Percentiles rank a stretch among this genome's conserved stretches.
Evolutionary conservation across 257 asterid genomes (phyloP).

Genomic region (Thymus quinquecostatus): DNA sequence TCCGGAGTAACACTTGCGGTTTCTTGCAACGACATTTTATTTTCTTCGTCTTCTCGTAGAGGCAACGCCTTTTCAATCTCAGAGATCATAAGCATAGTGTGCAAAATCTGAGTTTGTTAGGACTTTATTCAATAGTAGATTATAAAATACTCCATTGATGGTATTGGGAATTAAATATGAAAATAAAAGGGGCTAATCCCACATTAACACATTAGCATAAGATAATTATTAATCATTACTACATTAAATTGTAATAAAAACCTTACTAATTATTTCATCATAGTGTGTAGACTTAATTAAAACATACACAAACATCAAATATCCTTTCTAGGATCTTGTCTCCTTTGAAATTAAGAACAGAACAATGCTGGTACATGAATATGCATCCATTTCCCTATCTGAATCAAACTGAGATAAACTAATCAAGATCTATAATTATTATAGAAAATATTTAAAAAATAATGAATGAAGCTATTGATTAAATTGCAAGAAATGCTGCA

Average conservation of each 20-base stretch:
- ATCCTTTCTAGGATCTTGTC: slow-evolving; percentile 28
- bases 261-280: too few relatives aligned
- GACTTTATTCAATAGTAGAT: too few relatives aligned
- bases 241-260: too few relatives aligned
- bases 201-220: too few relatives aligned
- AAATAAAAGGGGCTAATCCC: not conserved
- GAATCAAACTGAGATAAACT: not conserved
- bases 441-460: not conserved
- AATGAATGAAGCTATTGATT: not conserved
- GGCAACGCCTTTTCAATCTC: not conserved
- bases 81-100: too few relatives aligned
- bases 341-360: slow-evolving; percentile 19
- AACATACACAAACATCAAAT: not conserved
- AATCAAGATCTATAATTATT: not conserved
- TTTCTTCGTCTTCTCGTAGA: slow-evolving; percentile 25
- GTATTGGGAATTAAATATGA: too few relatives aligned
- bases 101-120: too few relatives aligned
- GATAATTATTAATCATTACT: too few relatives aligned
- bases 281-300: too few relatives aligned
- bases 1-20: slow-evolving; percentile 31
- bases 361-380: not conserved
- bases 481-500: slow-evolving; percentile 14
- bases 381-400: not conserved
- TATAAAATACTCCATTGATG: too few relatives aligned
- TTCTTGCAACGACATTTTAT: slow-evolving; percentile 42